phyloP scores from a whole-genome alignment of 495 filamentous ascomycete genomes.

The Penicillium macrosclerotiorum region DNA sequence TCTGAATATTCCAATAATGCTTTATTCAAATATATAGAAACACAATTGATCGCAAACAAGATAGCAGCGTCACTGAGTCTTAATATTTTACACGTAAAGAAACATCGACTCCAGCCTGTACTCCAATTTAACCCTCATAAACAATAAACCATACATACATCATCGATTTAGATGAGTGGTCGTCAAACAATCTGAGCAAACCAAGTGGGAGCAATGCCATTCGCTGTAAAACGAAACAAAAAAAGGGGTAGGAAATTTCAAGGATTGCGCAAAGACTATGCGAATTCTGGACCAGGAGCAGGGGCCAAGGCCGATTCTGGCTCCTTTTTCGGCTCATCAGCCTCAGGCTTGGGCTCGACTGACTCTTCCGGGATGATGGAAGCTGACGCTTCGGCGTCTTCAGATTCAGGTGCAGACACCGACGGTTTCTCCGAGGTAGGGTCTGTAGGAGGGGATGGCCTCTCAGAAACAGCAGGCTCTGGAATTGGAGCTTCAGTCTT shows the following conservation, averaged over 20 bases:
- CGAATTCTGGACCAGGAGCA: slow-evolving; percentile 2
- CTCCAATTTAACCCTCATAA: slow-evolving; percentile 5
- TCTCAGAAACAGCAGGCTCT: too few relatives aligned
- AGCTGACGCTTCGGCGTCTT: too few relatives aligned
- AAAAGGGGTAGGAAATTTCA: background rate
- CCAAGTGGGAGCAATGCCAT: background rate
- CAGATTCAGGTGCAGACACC: too few relatives aligned
- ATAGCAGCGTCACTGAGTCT: too few relatives aligned
- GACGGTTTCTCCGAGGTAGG: too few relatives aligned
- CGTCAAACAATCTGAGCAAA: background rate
- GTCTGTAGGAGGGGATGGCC: too few relatives aligned
- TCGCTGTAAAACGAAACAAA: slow-evolving; percentile 3
- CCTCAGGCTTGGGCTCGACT: background rate
- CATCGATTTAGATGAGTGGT: slow-evolving; percentile 1
- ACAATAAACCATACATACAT: slow-evolving; percentile 1
- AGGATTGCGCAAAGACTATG: background rate
- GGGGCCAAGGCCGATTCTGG: background rate
- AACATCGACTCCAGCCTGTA: background rate
- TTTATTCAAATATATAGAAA: too few relatives aligned
- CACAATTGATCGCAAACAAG: too few relatives aligned
- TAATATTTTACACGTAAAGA: background rate
- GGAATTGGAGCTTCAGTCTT: too few relatives aligned
- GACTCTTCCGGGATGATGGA: too few relatives aligned
- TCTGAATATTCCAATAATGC: too few relatives aligned
- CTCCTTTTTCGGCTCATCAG: slow-evolving; percentile 7